Base-by-base conservation (phyloP, 441 rosid genomes). In the Aquilaria agallochum region DNA sequence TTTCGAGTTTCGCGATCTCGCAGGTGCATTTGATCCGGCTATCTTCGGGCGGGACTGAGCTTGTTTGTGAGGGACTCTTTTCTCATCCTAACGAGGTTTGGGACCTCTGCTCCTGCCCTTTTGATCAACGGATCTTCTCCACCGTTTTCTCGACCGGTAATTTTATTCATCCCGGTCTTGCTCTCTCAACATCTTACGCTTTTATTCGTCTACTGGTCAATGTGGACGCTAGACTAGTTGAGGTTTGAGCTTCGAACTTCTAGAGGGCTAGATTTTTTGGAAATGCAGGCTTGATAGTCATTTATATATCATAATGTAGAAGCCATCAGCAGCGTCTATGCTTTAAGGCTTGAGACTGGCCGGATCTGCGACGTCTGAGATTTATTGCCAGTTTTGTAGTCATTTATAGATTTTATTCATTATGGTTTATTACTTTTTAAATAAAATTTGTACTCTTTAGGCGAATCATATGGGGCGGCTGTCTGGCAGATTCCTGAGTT, bases 401-500 rank as follows among this genome's bases (percentile, higher is more conserved):
- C 50, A 12, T 52, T 40, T 13, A 40, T 27, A 40, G n/a, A 20
- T 42, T 42, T 12, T 27, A 12, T 42, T 12, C 42, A 10, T 31
- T n/a, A 54, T 46, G 9, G 31, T 64, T 15, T 3, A 20, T 55
- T 9, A 48, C 59, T 32, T 55, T 32, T 51, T 55, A 74, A 52
- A 64, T 73, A 64, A 47, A 52, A 51, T 68, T 34, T 50, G 33
- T 66, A 56, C 56, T 49, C 53, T 64, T 72, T 64, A 88, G 95
- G 93, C 40, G 97, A 90, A 55, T 78, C 93, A 14, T 85, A 69
- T 58, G 97, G 95, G 67, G 95, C 98, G 13, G 96, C 96, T n/a
- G 78, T 88, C 48, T 93, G 96, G 97, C 95, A 79, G 76, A 90
- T 93, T 52, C 98, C 97, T 9, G 98, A 93, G 88, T 69, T 93